phyloP scores from a whole-genome alignment of 108 stramenopile genomes.

The Poteriospumella lacustris region DNA sequence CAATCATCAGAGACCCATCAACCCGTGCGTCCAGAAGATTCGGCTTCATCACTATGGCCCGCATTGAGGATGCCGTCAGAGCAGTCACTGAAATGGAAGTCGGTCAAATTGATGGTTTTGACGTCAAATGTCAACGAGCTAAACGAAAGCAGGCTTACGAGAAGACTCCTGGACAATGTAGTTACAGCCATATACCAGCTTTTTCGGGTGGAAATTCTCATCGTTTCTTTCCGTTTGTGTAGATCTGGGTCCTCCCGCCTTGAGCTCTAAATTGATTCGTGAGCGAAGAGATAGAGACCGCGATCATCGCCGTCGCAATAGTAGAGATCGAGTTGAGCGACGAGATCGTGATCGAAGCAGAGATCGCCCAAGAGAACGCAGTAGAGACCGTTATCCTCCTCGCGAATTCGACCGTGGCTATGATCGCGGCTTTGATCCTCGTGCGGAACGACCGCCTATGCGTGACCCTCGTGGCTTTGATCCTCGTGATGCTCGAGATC shows the following conservation, averaged over 20 bases:
- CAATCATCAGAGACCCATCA: neutral
- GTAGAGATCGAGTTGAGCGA: neutral
- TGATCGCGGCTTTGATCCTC: too few species aligned
- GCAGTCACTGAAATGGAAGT: neutral
- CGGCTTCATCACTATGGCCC: neutral
- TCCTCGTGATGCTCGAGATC: too few species aligned
- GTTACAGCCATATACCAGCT: neutral
- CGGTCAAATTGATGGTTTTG: neutral
- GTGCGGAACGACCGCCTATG: too few species aligned
- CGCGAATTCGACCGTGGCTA: too few species aligned
- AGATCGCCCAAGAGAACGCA: neutral
- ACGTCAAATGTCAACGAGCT: neutral
- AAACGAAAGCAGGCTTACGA: neutral
- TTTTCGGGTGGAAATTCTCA: neutral
- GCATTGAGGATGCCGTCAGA: neutral
- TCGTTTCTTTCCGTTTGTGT: neutral
- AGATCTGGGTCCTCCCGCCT: neutral
- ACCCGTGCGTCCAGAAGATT: neutral
- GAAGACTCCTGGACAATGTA: conserved; percentile 10
- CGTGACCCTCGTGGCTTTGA: too few species aligned
- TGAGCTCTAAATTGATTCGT: neutral
- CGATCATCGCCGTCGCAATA: neutral
- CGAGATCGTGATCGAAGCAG: neutral
- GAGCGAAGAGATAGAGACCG: too few species aligned
- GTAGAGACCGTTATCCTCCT: too few species aligned